Evolutionary conservation across 1,284 basidiomycete species (phyloP).

Genomic region (Trichosporon inkin): DNA sequence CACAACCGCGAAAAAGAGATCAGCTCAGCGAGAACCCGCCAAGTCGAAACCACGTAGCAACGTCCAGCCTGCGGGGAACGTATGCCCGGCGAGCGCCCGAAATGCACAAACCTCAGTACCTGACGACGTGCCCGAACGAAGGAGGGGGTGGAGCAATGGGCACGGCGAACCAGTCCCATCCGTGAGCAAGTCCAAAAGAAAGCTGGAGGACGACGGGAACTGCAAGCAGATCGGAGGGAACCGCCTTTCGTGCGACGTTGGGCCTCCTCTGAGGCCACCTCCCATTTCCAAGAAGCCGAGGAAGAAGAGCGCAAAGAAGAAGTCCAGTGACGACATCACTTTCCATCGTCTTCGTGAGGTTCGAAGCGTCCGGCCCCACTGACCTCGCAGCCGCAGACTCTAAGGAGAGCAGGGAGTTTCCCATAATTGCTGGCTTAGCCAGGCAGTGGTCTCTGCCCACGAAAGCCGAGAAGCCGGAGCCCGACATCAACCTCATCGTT

Average conservation of each 20-base stretch:
- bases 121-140: conserved; percentile 4
- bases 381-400: conserved; percentile 1
- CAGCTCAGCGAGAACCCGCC: not conserved
- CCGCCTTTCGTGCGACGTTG: not conserved
- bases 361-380: fast-evolving
- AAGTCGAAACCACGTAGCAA: not conserved
- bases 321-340: conserved; percentile 14
- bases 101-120: conserved; percentile 7
- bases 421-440: conserved; percentile 19
- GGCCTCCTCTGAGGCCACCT: conserved; percentile 2
- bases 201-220: not conserved
- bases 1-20: conserved; percentile 22
- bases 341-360: conserved; percentile 18
- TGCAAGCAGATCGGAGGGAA: not conserved
- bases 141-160: conserved; percentile 25
- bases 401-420: not conserved
- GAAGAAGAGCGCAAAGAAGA: conserved; percentile 12
- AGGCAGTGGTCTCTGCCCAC: conserved; percentile 11
- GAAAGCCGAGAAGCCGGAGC: conserved; percentile 6
- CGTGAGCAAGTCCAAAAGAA: conserved; percentile 10
- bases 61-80: not conserved
- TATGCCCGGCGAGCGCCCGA: conserved; percentile 5
- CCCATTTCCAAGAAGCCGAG: conserved; percentile 13
- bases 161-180: conserved; percentile 17
- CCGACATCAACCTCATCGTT: conserved; percentile 2